Conservation (phyloP, 1,284 basidiomycete species). For the Trichosporon sp. region DNA sequence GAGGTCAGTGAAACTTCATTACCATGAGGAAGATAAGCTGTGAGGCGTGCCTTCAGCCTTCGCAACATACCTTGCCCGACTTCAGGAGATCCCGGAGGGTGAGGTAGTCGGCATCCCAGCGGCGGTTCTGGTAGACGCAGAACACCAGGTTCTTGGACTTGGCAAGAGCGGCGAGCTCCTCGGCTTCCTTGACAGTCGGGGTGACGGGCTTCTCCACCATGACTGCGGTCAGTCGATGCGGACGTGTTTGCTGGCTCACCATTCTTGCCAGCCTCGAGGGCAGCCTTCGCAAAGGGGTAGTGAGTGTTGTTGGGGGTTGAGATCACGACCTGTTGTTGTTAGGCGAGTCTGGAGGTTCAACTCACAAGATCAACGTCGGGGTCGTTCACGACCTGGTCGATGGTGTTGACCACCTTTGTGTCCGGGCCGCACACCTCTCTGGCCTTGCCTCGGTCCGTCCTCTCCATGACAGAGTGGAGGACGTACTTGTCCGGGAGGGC, state of each 20-base stretch:
- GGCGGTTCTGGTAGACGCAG: constrained; percentile 65
- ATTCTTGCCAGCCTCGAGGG: constrained; percentile 68
- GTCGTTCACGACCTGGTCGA: constrained; percentile 46
- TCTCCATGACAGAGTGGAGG: constrained; percentile 59
- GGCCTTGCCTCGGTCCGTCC: constrained; percentile 29
- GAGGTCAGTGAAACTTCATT: background rate
- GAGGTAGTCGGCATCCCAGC: constrained; percentile 59
- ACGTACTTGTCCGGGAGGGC: constrained; percentile 67
- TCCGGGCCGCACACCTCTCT: constrained; percentile 27
- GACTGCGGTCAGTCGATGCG: constrained; percentile 24
- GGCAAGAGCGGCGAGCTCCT: constrained; percentile 63
- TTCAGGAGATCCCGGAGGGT: constrained; percentile 63
- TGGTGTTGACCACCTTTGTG: constrained; percentile 43
- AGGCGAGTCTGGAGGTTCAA: too few relatives aligned
- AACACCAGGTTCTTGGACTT: constrained; percentile 61
- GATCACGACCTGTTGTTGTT: constrained; percentile 52
- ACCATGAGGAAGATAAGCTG: background rate
- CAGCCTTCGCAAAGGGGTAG: constrained; percentile 54
- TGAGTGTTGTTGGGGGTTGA: constrained; percentile 76
- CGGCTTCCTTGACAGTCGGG: constrained; percentile 60
- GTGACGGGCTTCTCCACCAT: constrained; percentile 81
- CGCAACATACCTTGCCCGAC: constrained; percentile 53
- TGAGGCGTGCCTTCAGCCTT: background rate
- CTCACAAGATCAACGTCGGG: constrained; percentile 46
- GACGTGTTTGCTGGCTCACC: constrained; percentile 48